Conservation (phyloP, 1,139 yeast species). For the Sugiyamaella xylanicola region DNA sequence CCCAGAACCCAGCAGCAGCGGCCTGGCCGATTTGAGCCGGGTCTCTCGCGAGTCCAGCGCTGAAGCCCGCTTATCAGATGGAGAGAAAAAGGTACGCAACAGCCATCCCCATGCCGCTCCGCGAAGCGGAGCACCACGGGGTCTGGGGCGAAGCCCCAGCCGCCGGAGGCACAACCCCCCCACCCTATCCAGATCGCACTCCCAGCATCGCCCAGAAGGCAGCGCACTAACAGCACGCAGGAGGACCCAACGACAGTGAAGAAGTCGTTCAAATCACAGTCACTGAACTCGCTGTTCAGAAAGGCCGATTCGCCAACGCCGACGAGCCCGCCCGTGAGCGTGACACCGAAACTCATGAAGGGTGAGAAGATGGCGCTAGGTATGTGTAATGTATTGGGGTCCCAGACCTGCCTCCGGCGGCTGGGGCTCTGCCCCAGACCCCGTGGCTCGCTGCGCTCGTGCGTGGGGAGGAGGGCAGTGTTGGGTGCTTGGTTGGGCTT, state of each 20-base stretch:
- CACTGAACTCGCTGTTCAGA: slow-evolving; percentile 42
- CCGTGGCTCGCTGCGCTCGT: neutral
- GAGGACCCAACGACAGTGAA: slow-evolving; percentile 24
- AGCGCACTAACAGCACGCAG: neutral
- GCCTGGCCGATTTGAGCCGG: neutral
- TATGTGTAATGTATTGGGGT: no score
- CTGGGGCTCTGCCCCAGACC: slow-evolving; percentile 3
- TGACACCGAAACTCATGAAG: slow-evolving; percentile 22
- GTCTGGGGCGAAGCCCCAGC: neutral
- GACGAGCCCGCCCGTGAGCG: slow-evolving; percentile 17
- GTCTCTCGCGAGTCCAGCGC: slow-evolving; percentile 9
- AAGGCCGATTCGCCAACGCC: slow-evolving; percentile 27
- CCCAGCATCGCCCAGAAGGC: no score
- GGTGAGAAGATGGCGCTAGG: slow-evolving; percentile 25
- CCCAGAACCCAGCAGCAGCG: neutral
- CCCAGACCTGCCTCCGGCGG: slow-evolving; percentile 14
- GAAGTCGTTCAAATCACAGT: slow-evolving; percentile 45
- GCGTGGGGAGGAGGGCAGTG: neutral
- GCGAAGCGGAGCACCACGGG: no score
- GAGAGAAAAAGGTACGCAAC: slow-evolving; percentile 8
- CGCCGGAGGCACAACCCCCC: no score
- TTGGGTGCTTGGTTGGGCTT: no score
- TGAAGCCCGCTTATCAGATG: neutral
- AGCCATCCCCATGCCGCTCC: no score
- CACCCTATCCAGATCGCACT: neutral